Evolutionary conservation across 768 basidiomycete species (phyloP), one percentile per base, ranked within the genome.

Genomic region (Podaxis sp.): DNA sequence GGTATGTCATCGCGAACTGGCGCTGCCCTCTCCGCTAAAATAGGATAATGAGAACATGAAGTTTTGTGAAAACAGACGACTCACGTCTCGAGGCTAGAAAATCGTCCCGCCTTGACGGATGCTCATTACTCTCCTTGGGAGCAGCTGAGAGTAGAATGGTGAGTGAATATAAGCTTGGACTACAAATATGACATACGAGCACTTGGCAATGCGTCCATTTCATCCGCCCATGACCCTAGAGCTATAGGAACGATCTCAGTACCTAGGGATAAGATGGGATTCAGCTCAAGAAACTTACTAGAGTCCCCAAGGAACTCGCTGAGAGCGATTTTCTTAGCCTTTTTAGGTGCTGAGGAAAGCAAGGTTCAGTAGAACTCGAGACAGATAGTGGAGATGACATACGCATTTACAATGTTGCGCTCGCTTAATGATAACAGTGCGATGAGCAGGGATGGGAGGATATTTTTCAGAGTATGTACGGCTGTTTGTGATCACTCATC

Each of bases 171-270:
- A 8, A 64, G 22, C 52, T 51, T 17, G 59, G 33, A 49, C 52
- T 17, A 12, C 11, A 39, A 17, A 56, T 58, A 39, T 33, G 42
- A 82, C 95, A 79, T 79, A 99, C 96, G 96, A 71, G 94, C 96
- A 69, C 87, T 90, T 28, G 96, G 96, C 65, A 99, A 84, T 33
- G 83, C 69, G 67, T 97, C 96, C 93, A 98, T 95, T 77, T 99
- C 97, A 74, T 99, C 97, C 6, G 97, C 97, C 97, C 97, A 99
- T 72, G 93, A 96, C 70, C 95, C 96, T 57, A 92, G 78, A 58
- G 87, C 93, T 95, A 55, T 57, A 57, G 61, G 54, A 70, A 65
- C 24, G 66, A 61, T 69, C 52, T 66, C 56, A 60, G 55, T 61
- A 56, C 46, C 66, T 64, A 64, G 52, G 52, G 33, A 33, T 59